Evolutionary conservation across 1,284 basidiomycete species (phyloP).

Genomic region (Malassezia dermatis): DNA sequence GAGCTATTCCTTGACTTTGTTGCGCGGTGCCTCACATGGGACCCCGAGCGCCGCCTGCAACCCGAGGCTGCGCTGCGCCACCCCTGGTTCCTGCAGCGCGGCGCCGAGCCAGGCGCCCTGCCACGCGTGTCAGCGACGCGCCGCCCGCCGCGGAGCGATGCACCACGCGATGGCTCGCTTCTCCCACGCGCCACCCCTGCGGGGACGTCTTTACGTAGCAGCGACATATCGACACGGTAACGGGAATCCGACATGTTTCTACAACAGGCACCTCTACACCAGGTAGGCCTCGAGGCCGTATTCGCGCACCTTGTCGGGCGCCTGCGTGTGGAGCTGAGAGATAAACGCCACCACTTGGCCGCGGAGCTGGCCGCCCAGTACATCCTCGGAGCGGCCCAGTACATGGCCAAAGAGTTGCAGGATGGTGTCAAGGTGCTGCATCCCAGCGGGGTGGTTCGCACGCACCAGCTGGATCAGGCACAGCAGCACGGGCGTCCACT

Average conservation of each 20-base stretch:
- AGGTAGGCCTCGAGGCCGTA: conserved; percentile 56
- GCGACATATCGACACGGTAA: neutral
- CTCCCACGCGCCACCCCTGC: conserved; percentile 7
- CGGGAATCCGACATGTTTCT: neutral
- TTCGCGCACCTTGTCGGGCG: conserved; percentile 64
- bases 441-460: conserved; percentile 58
- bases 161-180: conserved; percentile 3
- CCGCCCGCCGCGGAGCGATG: neutral
- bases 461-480: conserved; percentile 81
- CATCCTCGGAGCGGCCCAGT: conserved; percentile 52
- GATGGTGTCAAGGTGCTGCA: conserved; percentile 69
- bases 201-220: neutral
- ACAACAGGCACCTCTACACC: conserved; percentile 21
- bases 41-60: conserved; percentile 89
- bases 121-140: neutral
- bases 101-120: neutral
- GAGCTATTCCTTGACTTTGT: conserved; percentile 64
- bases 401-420: conserved; percentile 74
- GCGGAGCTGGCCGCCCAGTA: conserved; percentile 50
- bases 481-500: conserved; percentile 63
- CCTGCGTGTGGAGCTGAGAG: conserved; percentile 61
- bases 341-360: conserved; percentile 55
- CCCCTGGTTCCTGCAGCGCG: conserved; percentile 29
- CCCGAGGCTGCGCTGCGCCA: conserved; percentile 66
- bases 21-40: conserved; percentile 90